These are phyloP conservation scores for Chaetomium sp. DNA, from an alignment of 2,329 filamentous ascomycete genomes.

Conservation along the genomic window DNA sequence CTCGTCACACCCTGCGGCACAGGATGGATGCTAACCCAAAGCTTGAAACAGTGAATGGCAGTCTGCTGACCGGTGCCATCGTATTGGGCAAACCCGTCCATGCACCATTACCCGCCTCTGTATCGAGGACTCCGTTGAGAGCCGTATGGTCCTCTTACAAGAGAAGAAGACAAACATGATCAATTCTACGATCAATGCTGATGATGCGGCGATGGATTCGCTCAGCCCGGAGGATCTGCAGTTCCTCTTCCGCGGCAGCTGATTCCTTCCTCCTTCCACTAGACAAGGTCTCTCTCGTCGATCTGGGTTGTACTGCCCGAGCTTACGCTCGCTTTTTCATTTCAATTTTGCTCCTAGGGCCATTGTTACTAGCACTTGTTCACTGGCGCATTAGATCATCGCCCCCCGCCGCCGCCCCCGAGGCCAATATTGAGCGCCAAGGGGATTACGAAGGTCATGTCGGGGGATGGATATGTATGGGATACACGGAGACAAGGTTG, in stretches of 20 bases:
- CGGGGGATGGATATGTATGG: neutral
- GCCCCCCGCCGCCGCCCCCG: too few species aligned
- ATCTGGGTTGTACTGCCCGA: neutral
- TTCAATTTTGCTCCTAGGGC: too few species aligned
- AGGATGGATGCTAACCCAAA: constrained; percentile 7
- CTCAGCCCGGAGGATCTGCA: constrained; percentile 88
- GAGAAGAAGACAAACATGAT: constrained; percentile 99
- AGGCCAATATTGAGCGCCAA: too few species aligned
- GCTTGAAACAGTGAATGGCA: constrained; percentile 66
- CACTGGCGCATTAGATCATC: too few species aligned
- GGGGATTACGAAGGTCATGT: neutral
- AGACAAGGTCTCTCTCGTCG: neutral
- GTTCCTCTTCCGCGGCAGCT: constrained; percentile 79
- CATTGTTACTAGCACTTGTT: too few species aligned
- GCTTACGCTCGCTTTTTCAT: too few species aligned
- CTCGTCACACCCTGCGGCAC: too few species aligned
- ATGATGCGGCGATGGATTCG: constrained; percentile 85
- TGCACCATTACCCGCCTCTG: constrained; percentile 92
- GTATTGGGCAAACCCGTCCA: constrained; percentile 89
- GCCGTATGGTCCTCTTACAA: constrained; percentile 87
- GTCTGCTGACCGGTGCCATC: constrained; percentile 86
- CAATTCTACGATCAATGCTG: constrained; percentile 90
- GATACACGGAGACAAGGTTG: neutral
- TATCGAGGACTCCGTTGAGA: constrained; percentile 96
- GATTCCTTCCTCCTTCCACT: constrained; percentile 11